A percentile compares a stretch with the other conserved stretches of the same genome.
phyloP scores from a whole-genome alignment of 495 filamentous ascomycete species.

The Tuber indicum region DNA sequence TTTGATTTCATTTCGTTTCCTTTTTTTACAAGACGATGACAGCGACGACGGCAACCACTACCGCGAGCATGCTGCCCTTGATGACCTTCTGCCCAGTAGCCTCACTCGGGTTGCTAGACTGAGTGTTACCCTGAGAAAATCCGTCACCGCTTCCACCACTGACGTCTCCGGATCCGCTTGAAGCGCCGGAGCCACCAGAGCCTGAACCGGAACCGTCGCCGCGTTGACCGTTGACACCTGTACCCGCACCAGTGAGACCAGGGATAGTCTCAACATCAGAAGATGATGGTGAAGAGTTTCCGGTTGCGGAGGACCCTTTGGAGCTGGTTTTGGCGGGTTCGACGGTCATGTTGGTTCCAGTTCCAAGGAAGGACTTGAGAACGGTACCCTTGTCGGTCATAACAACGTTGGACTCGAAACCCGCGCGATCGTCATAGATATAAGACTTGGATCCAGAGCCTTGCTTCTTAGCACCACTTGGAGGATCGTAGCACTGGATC shows the following conservation, averaged over 20 bases:
- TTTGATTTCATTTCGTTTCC: slow-evolving; percentile 5
- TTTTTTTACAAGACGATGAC: slow-evolving; percentile 51
- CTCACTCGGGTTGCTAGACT: slow-evolving; percentile 31
- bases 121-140: slow-evolving; percentile 41
- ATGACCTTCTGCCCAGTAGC: slow-evolving; percentile 48
- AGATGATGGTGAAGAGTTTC: slow-evolving; percentile 33
- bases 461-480: slow-evolving; percentile 52
- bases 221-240: slow-evolving; percentile 42
- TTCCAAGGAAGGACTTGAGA: slow-evolving; percentile 71
- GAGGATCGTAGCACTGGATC: slow-evolving; percentile 77
- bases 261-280: slow-evolving; percentile 45
- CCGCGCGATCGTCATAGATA: slow-evolving; percentile 59
- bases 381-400: slow-evolving; percentile 68
- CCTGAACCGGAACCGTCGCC: slow-evolving; percentile 24
- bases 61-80: slow-evolving; percentile 53
- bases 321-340: slow-evolving; percentile 42
- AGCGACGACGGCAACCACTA: slow-evolving; percentile 52
- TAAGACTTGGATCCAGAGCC: slow-evolving; percentile 60
- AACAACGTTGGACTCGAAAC: slow-evolving; percentile 66
- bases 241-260: slow-evolving; percentile 45
- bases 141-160: slow-evolving; percentile 41
- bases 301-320: slow-evolving; percentile 24
- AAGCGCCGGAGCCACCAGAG: slow-evolving; percentile 37
- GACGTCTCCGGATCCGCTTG: slow-evolving; percentile 41
- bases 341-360: slow-evolving; percentile 64